Evolutionary conservation across 2,329 filamentous ascomycete species (phyloP).

Genomic region (Alternaria gaisen): DNA sequence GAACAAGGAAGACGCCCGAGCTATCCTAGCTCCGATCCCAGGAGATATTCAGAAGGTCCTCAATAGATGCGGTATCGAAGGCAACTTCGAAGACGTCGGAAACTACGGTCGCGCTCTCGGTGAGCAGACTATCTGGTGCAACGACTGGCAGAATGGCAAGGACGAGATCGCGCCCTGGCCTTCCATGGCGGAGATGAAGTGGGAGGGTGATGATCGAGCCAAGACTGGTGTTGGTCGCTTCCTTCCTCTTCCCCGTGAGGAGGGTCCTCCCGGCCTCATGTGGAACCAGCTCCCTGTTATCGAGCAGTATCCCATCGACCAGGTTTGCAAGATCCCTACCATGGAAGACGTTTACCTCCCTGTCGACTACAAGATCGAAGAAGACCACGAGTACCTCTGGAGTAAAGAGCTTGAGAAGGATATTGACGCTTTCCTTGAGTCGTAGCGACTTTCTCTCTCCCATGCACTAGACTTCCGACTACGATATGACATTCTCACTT

Average conservation of each 20-base stretch:
- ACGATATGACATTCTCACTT: background rate
- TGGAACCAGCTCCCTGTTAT: constrained; percentile 55
- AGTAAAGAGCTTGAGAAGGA: constrained; percentile 38
- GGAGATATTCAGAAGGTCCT: constrained; percentile 22
- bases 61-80: constrained; percentile 25
- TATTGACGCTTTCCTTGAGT: constrained; percentile 37
- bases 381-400: constrained; percentile 38
- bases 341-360: constrained; percentile 51
- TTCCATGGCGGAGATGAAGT: constrained; percentile 53
- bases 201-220: constrained; percentile 59
- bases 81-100: constrained; percentile 34
- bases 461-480: background rate
- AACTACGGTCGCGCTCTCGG: constrained; percentile 47
- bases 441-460: constrained; percentile 7
- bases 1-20: constrained; percentile 19
- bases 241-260: constrained; percentile 54
- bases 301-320: constrained; percentile 52
- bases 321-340: constrained; percentile 47
- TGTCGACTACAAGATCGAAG: constrained; percentile 46
- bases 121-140: constrained; percentile 53
- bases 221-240: constrained; percentile 55
- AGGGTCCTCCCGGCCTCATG: constrained; percentile 50
- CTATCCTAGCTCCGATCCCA: constrained; percentile 13
- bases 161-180: constrained; percentile 55
- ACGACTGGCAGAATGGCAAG: constrained; percentile 43